phyloP scores from a whole-genome alignment of 2,329 filamentous ascomycete species.

The Arthrocladium fulminans region DNA sequence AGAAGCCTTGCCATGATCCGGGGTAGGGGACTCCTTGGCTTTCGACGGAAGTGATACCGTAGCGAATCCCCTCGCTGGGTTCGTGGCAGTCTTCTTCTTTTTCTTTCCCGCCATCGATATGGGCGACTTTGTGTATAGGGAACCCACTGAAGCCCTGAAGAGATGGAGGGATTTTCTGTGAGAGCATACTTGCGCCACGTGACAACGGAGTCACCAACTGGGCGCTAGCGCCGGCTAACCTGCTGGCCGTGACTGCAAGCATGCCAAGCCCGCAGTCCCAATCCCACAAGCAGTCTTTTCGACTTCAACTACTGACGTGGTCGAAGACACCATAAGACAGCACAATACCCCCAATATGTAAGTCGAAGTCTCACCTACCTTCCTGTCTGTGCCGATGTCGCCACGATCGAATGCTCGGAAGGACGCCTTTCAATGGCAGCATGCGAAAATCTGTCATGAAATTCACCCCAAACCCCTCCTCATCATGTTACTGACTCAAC shows the following conservation, averaged over 20 bases:
- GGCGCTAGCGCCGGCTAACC: no score
- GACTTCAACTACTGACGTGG: no score
- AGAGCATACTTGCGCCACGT: no score
- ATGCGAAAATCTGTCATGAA: background rate
- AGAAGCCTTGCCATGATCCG: constrained; percentile 2
- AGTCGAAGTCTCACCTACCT: background rate
- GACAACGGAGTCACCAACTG: no score
- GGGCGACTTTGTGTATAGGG: no score
- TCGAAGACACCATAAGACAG: background rate
- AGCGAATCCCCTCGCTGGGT: constrained; percentile 85
- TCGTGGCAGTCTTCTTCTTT: constrained; percentile 82
- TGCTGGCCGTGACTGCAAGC: no score
- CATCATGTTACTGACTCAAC: background rate
- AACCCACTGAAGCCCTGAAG: no score
- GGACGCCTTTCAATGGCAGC: background rate
- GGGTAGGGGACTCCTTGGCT: constrained; percentile 45
- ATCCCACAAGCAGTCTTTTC: no score
- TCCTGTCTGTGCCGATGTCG: background rate
- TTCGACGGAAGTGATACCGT: constrained; percentile 89
- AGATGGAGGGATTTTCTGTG: no score
- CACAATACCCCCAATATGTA: constrained; percentile 7
- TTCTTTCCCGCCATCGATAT: constrained; percentile 70
- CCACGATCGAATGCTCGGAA: no score
- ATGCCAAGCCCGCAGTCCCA: no score
- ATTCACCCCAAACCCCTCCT: constrained; percentile 3